Evolutionary conservation across 2,329 filamentous ascomycete genomes (phyloP).

Genomic region (Sclerotinia trifoliorum): DNA sequence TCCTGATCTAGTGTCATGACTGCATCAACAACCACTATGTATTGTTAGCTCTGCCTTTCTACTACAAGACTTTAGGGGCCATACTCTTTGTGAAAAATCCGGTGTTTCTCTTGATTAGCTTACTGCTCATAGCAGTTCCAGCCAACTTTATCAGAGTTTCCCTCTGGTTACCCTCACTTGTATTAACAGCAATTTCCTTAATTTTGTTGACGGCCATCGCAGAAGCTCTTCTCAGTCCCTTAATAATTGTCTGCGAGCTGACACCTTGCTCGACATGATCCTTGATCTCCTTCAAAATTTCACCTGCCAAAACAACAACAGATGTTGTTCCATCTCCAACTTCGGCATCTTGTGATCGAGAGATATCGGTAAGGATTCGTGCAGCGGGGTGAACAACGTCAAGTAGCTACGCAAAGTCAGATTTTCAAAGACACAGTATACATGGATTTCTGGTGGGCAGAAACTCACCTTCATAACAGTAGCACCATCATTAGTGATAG

Average conservation of each 20-base stretch:
- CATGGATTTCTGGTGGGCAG: background rate
- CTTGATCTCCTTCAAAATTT: conserved; percentile 95
- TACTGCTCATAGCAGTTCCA: conserved; percentile 97
- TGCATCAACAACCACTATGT: conserved; percentile 90
- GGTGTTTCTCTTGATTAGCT: conserved; percentile 96
- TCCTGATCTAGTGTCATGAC: conserved; percentile 94
- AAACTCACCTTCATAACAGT: conserved; percentile 91
- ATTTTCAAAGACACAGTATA: conserved; percentile 19
- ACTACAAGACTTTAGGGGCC: conserved; percentile 37
- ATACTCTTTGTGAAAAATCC: conserved; percentile 96
- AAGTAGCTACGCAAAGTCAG: conserved; percentile 63
- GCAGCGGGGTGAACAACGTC: conserved; percentile 98
- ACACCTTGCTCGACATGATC: conserved; percentile 96
- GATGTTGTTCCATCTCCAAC: conserved; percentile 98
- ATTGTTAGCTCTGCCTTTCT: conserved; percentile 36
- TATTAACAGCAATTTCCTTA: conserved; percentile 92
- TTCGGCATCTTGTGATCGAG: conserved; percentile 97
- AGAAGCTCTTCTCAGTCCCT: conserved; percentile 85
- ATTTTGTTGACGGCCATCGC: conserved; percentile 96
- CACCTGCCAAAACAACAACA: conserved; percentile 94
- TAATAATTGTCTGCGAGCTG: conserved; percentile 96
- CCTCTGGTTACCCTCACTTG: conserved; percentile 76
- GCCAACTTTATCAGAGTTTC: conserved; percentile 89
- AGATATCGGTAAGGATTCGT: conserved; percentile 95
- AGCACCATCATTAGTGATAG: conserved; percentile 97